Conservation (phyloP, 306 rosid species). For the Castanopsis chinensis region DNA sequence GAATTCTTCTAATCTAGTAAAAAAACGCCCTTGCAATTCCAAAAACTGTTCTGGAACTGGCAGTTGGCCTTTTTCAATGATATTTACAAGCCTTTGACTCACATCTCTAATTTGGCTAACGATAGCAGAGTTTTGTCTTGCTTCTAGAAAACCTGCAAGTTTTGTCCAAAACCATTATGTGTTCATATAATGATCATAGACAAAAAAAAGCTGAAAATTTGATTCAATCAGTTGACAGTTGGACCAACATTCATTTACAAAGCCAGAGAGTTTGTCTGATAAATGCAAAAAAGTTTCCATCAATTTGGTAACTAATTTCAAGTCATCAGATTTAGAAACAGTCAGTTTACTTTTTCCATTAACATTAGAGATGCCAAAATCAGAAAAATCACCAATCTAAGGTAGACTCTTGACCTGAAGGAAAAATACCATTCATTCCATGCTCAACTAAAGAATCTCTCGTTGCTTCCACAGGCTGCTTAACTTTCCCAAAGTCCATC, state of each 20-base stretch:
- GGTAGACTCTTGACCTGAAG: conserved; percentile 4
- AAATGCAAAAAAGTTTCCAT: conserved; percentile 31
- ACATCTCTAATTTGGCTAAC: conserved; percentile 35
- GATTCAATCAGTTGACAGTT: neutral
- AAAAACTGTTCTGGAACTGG: conserved; percentile 40
- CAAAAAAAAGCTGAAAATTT: conserved; percentile 7
- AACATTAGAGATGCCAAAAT: conserved; percentile 14
- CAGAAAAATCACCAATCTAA: conserved; percentile 26
- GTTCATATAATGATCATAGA: conserved; percentile 14
- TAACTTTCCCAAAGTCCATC: conserved; percentile 28
- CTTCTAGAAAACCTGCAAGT: conserved; percentile 25
- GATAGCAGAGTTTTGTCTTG: conserved; percentile 26
- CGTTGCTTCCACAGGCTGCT: conserved; percentile 10
- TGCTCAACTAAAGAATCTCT: conserved; percentile 23
- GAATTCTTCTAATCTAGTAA: conserved; percentile 44
- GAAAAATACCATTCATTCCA: conserved; percentile 15
- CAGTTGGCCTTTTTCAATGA: conserved; percentile 41
- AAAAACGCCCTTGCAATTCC: conserved; percentile 47
- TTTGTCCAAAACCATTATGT: neutral
- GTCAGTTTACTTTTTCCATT: conserved; percentile 17
- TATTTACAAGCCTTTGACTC: conserved; percentile 35
- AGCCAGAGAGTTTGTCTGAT: conserved; percentile 29
- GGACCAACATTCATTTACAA: conserved; percentile 42
- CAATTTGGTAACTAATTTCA: conserved; percentile 13
- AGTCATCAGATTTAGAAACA: conserved; percentile 23